A percentile compares a stretch with the other conserved stretches of the same genome.
Conservation (phyloP, 371 early-diverging fungal species). For the Rhizopus delemar region DNA sequence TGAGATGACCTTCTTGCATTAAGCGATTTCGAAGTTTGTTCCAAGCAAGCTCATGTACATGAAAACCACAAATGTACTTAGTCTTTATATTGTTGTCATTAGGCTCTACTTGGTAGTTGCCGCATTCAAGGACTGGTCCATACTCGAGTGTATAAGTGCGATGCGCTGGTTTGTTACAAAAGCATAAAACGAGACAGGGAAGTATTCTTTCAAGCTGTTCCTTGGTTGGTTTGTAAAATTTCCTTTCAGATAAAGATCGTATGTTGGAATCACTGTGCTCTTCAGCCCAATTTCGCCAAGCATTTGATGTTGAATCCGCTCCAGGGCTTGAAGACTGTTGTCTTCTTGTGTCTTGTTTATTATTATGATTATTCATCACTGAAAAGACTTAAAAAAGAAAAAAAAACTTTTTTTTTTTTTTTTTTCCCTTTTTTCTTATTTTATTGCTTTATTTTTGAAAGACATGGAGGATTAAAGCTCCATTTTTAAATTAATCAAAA, state of each 20-base stretch:
- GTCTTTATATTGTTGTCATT: background rate
- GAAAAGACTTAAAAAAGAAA: too few species aligned
- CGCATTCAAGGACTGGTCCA: constrained; percentile 26
- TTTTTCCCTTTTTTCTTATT: background rate
- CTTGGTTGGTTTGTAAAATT: constrained; percentile 2
- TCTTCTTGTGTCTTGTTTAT: too few species aligned
- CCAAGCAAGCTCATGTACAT: constrained; percentile 47
- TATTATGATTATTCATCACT: too few species aligned
- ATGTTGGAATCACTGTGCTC: too few species aligned
- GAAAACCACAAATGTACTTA: constrained; percentile 44
- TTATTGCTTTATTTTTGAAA: background rate
- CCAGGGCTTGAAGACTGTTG: too few species aligned
- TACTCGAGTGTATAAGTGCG: constrained; percentile 18
- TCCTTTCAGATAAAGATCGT: too few species aligned
- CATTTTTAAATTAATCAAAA: constrained; percentile 17
- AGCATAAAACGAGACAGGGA: constrained; percentile 31
- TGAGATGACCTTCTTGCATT: constrained; percentile 11
- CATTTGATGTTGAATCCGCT: too few species aligned
- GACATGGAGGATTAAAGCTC: background rate
- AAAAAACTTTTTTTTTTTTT: too few species aligned
- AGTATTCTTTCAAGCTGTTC: constrained; percentile 16
- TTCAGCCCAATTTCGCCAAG: too few species aligned
- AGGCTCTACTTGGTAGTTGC: background rate
- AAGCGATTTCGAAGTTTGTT: constrained; percentile 18
- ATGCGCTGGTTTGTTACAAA: constrained; percentile 40